Conservation (phyloP, 441 rosid species). For the Iberis amara region DNA sequence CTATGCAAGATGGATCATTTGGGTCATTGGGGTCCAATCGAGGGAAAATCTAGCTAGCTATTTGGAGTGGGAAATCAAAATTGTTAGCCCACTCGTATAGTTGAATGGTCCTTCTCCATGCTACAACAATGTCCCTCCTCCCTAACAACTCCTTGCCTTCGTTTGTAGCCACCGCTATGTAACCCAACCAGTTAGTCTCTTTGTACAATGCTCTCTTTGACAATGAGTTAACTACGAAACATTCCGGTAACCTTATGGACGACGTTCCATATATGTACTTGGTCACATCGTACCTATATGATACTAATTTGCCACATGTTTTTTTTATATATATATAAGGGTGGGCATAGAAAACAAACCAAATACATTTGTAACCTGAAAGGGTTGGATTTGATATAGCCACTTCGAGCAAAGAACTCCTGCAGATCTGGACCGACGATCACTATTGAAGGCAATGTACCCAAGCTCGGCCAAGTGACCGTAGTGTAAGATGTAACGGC, state of each 20-base stretch:
- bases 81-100: conserved; percentile 34
- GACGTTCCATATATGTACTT: conserved; percentile 34
- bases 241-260: conserved; percentile 23
- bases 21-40: not conserved
- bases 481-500: conserved; percentile 41
- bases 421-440: conserved; percentile 24
- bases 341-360: not conserved
- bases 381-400: conserved; percentile 31
- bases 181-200: conserved; percentile 43
- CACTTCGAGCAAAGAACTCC: conserved; percentile 33
- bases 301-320: not conserved
- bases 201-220: conserved; percentile 24
- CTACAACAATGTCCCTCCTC: conserved; percentile 44
- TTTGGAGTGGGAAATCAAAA: conserved; percentile 25
- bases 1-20: conserved; percentile 26
- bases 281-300: conserved; percentile 34
- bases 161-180: conserved; percentile 40
- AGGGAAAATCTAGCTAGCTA: conserved; percentile 32
- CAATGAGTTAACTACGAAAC: conserved; percentile 25
- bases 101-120: conserved; percentile 42
- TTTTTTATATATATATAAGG: not conserved
- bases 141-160: conserved; percentile 38
- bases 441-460: conserved; percentile 29
- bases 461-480: conserved; percentile 36
- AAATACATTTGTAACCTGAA: conserved; percentile 24